phyloP scores from a whole-genome alignment of 73 alveolate species.

The Halteria grandinella region DNA sequence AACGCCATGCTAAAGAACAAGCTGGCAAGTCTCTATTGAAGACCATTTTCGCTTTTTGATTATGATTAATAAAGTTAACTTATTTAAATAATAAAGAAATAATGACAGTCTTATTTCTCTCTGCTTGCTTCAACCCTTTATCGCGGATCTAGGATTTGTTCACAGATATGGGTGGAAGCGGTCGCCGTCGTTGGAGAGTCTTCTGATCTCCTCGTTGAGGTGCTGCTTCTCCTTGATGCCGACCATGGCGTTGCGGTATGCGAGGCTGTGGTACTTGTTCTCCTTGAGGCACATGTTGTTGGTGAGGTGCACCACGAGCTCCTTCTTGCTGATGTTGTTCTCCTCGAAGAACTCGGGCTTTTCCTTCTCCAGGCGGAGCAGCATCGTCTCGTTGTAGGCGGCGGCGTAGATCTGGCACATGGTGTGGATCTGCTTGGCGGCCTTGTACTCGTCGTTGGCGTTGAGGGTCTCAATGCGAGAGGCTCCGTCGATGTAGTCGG shows the following conservation, averaged over 20 bases:
- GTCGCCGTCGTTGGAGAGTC: constrained; percentile 29
- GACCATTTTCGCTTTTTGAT: too few relatives aligned
- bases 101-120: too few relatives aligned
- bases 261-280: background rate
- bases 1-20: too few relatives aligned
- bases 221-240: background rate
- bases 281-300: constrained; percentile 27
- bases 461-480: background rate
- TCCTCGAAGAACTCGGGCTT: constrained; percentile 41
- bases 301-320: background rate
- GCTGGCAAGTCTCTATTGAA: too few relatives aligned
- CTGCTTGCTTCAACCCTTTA: too few relatives aligned
- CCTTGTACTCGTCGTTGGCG: background rate
- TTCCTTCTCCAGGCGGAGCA: background rate
- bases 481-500: background rate
- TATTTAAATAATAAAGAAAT: too few relatives aligned
- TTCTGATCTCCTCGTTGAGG: constrained; percentile 33
- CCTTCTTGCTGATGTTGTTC: background rate
- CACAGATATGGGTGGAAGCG: constrained; percentile 40
- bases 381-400: background rate
- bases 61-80: too few relatives aligned
- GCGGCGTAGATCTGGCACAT: background rate
- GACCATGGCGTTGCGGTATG: background rate
- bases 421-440: background rate
- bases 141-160: too few relatives aligned